These are phyloP conservation scores for Fusarium pilosicola DNA, from an alignment of 2,329 filamentous ascomycete species.

Conservation along the genomic window DNA sequence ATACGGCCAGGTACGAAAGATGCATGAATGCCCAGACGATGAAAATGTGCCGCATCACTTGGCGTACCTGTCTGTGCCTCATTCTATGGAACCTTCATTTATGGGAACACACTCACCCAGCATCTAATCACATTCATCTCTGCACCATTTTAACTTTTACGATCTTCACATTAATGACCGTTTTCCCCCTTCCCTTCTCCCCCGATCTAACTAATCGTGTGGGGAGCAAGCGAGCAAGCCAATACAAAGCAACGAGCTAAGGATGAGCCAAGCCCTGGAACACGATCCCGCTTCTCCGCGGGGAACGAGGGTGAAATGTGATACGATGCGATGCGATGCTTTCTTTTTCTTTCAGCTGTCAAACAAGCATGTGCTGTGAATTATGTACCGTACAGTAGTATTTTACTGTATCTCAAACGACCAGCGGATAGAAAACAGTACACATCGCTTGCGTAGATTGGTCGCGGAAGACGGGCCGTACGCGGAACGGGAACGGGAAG, in stretches of 20 bases:
- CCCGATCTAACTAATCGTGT: background rate
- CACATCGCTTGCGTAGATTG: conserved; percentile 8
- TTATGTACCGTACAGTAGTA: background rate
- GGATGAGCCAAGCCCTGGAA: conserved; percentile 17
- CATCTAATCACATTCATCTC: background rate
- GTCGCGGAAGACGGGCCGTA: conserved; percentile 25
- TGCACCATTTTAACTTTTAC: background rate
- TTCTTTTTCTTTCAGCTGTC: background rate
- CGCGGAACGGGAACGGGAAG: conserved; percentile 11
- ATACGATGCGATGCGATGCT: background rate
- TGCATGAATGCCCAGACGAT: background rate
- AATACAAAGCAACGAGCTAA: background rate
- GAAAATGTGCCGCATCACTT: background rate
- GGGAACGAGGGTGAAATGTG: background rate
- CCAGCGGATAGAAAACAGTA: background rate
- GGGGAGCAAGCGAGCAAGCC: background rate
- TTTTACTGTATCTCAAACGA: background rate
- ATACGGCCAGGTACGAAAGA: conserved; percentile 18
- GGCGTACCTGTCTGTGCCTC: background rate
- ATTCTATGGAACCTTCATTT: background rate
- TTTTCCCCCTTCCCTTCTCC: background rate
- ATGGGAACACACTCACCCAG: background rate
- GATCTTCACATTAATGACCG: background rate
- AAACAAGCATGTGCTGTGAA: background rate
- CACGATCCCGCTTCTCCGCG: conserved; percentile 21